phyloP scores from a whole-genome alignment of 805 yeast species.

The Candida adriatica region DNA sequence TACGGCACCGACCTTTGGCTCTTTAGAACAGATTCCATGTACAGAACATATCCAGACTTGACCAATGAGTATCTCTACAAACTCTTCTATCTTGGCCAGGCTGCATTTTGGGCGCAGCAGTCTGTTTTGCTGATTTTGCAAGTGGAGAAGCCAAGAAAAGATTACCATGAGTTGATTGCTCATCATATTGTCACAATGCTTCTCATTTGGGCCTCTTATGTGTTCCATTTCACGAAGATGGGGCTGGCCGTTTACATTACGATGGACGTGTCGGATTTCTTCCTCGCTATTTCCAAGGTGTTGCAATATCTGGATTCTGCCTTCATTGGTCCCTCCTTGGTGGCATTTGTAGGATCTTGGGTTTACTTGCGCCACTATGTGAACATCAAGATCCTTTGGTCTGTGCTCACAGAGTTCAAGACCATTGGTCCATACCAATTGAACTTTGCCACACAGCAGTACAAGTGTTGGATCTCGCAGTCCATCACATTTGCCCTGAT shows the following conservation, averaged over 20 bases:
- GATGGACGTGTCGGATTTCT: slow-evolving; percentile 93
- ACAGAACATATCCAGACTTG: slow-evolving; percentile 75
- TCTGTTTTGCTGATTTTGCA: slow-evolving; percentile 74
- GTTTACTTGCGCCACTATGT: slow-evolving; percentile 82
- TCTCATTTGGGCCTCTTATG: slow-evolving; percentile 78
- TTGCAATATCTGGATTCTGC: slow-evolving; percentile 74
- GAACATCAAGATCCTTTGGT: slow-evolving; percentile 75
- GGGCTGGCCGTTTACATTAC: slow-evolving; percentile 87
- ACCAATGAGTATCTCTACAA: slow-evolving; percentile 66
- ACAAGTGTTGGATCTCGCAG: slow-evolving; percentile 94
- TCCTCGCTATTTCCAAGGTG: slow-evolving; percentile 79
- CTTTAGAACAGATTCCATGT: slow-evolving; percentile 79
- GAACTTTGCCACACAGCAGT: slow-evolving; percentile 86
- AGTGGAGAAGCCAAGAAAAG: slow-evolving; percentile 93
- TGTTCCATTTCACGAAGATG: slow-evolving; percentile 95
- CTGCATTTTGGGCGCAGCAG: slow-evolving; percentile 98
- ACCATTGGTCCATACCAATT: slow-evolving; percentile 78
- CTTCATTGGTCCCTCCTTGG: slow-evolving; percentile 56
- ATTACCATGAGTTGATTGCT: slow-evolving; percentile 80
- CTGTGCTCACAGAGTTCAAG: slow-evolving; percentile 77
- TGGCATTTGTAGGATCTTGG: slow-evolving; percentile 71
- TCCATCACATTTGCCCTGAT: slow-evolving; percentile 78
- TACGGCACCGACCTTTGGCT: slow-evolving; percentile 77
- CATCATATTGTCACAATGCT: slow-evolving; percentile 92
- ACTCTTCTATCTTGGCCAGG: slow-evolving; percentile 81